Evolutionary conservation across 2,329 filamentous ascomycete species (phyloP), one percentile per base, ranked within the genome.

Genomic region (Xylaria sp.): DNA sequence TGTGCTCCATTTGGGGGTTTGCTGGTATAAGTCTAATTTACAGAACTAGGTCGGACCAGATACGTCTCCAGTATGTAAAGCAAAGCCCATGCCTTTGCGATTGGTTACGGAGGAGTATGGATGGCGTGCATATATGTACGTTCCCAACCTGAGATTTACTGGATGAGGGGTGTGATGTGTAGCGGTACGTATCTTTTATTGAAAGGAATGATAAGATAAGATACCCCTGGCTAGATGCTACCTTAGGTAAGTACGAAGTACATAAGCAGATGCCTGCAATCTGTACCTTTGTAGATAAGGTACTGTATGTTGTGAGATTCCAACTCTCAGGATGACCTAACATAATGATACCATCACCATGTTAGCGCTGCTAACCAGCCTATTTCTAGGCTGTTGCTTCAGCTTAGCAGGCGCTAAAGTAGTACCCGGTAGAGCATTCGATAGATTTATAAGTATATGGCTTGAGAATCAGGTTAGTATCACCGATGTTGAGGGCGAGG

Each of bases 361-460:
- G 69, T 60, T 73, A 28, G 61, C 65, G 25, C 58, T 65, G 20
- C 25, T 72, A 20, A 20, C 74, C 2, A 41, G 67, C 65, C 69
- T 76, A 39, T 62, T 62, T 1, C 15, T 73, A 41, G 69, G 74
- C 69, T 73, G 55, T 52, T 65, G 66, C n/a, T 58, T 70, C 41
- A 63, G 39, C 56, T 18, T 65, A 12, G 73, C 72, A 28, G 66
- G 72, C 41, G 74, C 74, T 25, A 66, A 70, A 9, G 63, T 81
- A 46, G 76, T 82, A 34, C 76, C 77, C 4, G 81, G 81, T 51
- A 79, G 75, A 70, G 78, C 75, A 15, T 83, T 83, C 69, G 82
- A 84, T 73, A 76, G 81, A 46, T 80, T 83, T 60, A 82, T 83
- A 63, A 82, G 80, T 48, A 82, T 84, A 58, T 84, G 81, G 81